Evolutionary conservation across 768 basidiomycete genomes (phyloP), one percentile per base, ranked within the genome.

Genomic region (Tricholoma terreum): DNA sequence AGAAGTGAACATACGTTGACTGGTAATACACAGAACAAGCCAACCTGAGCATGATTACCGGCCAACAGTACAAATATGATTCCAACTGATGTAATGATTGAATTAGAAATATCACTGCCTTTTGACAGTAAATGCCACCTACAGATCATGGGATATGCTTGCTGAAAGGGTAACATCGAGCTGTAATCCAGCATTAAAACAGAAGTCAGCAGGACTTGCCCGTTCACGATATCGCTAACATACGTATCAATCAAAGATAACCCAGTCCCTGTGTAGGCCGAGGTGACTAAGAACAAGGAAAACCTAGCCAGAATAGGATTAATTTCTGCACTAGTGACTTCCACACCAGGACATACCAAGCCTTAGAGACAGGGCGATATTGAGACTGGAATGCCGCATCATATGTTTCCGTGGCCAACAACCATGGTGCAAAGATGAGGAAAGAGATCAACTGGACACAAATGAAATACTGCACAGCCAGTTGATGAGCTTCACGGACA

Each of bases 31-130:
- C 9, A 27, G 15, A 48, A 48, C 6, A 48, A 24, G n/a, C 46
- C n/a, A n/a, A 89, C 87, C 68, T 87, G 75, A 0, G 85, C 88
- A 60, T 88, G 89, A 65, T 92, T 92, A 14, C 90, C 90, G 22
- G 86, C 89, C 33, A 91, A 71, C 55, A 92, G 88, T 11, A 80
- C 74, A 40, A 87, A 76, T 9, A 84, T 79, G 61, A 89, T 64
- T 30, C 77, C 69, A 63, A 86, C 80, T 82, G 55, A 9, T 17
- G 9, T 6, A 10, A 49, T 9, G 12, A 31, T 6, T 27, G 30
- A 11, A 31, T 17, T 17, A 15, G 24, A 31, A 12, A 31, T 49
- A 0, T 27, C 5, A n/a, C 27, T 49, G 15, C 15, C 15, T 31
- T 17, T 49, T 24, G 8, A 35, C 22, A 14, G 15, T 6, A 7